Evolutionary conservation across 176 grass and related monocot genomes (phyloP).

Genomic region (Typha latifolia): DNA sequence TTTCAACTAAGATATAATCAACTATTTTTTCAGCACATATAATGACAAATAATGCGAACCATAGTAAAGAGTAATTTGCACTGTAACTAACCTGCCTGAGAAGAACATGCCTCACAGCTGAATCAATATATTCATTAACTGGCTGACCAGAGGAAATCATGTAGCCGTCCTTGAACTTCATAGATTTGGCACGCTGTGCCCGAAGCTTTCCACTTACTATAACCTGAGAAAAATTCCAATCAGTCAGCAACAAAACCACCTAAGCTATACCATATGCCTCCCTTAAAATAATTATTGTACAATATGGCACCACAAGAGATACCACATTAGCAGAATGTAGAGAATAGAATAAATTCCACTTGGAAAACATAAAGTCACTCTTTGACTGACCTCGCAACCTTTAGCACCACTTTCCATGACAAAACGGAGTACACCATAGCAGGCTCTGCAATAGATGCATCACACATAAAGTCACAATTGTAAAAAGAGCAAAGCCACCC

Average conservation of each 20-base stretch:
- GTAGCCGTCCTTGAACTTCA: slow-evolving; percentile 94
- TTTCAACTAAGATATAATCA: too few relatives aligned
- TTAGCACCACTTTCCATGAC: slow-evolving; percentile 96
- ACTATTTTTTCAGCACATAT: too few relatives aligned
- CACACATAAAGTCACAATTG: background rate
- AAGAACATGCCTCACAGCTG: slow-evolving; percentile 73
- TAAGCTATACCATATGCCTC: background rate
- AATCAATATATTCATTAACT: slow-evolving; percentile 79
- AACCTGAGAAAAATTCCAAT: slow-evolving; percentile 24
- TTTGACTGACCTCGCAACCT: slow-evolving; percentile 55
- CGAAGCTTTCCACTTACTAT: slow-evolving; percentile 88
- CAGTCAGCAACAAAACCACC: background rate
- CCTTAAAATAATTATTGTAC: too few relatives aligned
- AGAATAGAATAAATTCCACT: background rate
- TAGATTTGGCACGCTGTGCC: slow-evolving; percentile 79
- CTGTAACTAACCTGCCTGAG: slow-evolving; percentile 60
- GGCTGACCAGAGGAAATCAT: slow-evolving; percentile 94
- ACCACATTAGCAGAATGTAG: background rate
- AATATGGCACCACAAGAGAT: background rate
- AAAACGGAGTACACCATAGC: slow-evolving; percentile 91
- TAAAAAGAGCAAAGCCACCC: background rate
- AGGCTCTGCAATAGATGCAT: slow-evolving; percentile 40
- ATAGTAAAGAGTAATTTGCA: background rate
- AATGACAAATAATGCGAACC: too few relatives aligned
- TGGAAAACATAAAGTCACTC: background rate